Base-by-base conservation (phyloP, 176 grass and related monocot genomes). In the Oryza punctata region DNA sequence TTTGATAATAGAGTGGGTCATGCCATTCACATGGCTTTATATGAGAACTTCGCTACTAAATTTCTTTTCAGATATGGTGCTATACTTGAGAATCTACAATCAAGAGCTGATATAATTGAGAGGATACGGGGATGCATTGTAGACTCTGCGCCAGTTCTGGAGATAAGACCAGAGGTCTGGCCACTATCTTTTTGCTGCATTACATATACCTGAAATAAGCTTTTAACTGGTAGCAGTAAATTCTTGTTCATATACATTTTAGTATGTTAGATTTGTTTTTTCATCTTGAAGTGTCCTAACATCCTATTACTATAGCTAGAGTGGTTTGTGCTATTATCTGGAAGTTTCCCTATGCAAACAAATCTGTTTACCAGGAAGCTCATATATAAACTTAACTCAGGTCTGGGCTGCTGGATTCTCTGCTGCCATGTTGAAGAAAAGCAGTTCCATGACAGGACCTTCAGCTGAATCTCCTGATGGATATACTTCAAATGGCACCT, bases 351-450 rank as follows among this genome's bases (percentile, higher is more conserved):
- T 32, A 43, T 49, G 44, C 47, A 76, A 64, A 80, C 30, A 68
- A 44, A 46, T 66, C 38, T 83, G 8, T 82, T 79, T 67, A 16
- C 26, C 65, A 15, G 35, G 14, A 80, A 81, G 64, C 82, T 85
- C 49, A 87, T 87, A 12, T 78, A 54, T 86, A 72, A 30, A 5
- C 41, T 87, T 67, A 75, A 82, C 38, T 57, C 86, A 98, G 96
- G 91, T 98, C 24, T 98, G 93, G 93, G 93, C 96, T n/a, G 96
- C 93, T 84, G 96, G 96, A 74, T 98, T 98, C 84, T 91, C 87
- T 87, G 93, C 91, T 78, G 91, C 96, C 65, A 74, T 98, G 74
- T 60, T 96, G 60, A 95, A 93, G 91, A 96, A 90, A 85, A 89
- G 63, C 40, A 93, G 77, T 88, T 87, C 85, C 75, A 78, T 84